Conservation (phyloP, 495 filamentous ascomycete genomes). For the Xanthoparmelia taractica region DNA sequence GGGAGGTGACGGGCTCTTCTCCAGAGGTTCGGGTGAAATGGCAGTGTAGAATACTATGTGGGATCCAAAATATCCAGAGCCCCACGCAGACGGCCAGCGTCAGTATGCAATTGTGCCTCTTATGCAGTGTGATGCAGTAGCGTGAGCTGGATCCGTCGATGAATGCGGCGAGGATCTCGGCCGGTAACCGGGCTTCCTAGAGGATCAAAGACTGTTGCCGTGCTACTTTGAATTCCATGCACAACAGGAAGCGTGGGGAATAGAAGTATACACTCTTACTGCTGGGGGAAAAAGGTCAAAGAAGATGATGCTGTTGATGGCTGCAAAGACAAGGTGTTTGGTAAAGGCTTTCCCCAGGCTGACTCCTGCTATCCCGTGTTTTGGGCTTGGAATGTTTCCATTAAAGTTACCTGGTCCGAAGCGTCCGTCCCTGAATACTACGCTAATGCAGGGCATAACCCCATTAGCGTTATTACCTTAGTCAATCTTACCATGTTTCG, state of each 20-base stretch:
- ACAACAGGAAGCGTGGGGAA: too few relatives aligned
- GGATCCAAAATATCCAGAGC: constrained; percentile 1
- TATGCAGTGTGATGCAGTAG: constrained; percentile 23
- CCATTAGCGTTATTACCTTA: neutral
- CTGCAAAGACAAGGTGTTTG: neutral
- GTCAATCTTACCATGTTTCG: neutral
- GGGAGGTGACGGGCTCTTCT: neutral
- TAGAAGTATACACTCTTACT: neutral
- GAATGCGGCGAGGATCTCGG: constrained; percentile 8
- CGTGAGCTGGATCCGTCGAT: constrained; percentile 11
- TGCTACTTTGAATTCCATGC: neutral
- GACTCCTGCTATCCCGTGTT: neutral
- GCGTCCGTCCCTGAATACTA: constrained; percentile 1
- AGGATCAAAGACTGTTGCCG: neutral
- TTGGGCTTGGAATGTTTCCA: constrained; percentile 14
- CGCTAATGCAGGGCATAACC: constrained; percentile 19
- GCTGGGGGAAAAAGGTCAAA: neutral
- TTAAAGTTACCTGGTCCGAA: constrained; percentile 9
- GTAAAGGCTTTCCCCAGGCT: neutral
- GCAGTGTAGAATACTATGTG: neutral
- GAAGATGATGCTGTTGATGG: neutral
- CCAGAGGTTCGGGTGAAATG: neutral
- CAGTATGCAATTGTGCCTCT: constrained; percentile 12
- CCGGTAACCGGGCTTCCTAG: neutral
- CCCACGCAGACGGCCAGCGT: constrained; percentile 23